Evolutionary conservation across 2,329 filamentous ascomycete genomes (phyloP).

Genomic region (Penicillium sp.): DNA sequence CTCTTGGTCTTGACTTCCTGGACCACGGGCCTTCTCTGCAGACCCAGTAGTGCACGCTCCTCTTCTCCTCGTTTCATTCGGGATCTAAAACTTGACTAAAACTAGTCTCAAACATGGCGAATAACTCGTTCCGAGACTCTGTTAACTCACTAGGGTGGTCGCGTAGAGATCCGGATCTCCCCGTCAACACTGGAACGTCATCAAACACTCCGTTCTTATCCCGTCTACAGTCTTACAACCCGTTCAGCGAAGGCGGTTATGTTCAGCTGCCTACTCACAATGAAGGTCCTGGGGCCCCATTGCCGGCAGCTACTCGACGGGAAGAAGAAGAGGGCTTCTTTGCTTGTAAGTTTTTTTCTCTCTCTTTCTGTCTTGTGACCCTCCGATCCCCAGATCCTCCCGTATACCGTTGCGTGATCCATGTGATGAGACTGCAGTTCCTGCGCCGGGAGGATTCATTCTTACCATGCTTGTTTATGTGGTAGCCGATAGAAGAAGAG

Average conservation of each 20-base stretch:
- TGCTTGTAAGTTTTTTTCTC: constrained; percentile 70
- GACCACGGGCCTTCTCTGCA: constrained; percentile 23
- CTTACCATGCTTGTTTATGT: constrained; percentile 19
- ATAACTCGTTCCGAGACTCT: constrained; percentile 81
- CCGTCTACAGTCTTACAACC: constrained; percentile 80
- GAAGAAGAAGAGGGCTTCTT: constrained; percentile 97
- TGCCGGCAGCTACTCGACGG: constrained; percentile 78
- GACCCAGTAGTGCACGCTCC: constrained; percentile 21
- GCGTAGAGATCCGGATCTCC: constrained; percentile 73
- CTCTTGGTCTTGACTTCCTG: constrained; percentile 21
- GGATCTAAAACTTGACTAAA: constrained; percentile 10
- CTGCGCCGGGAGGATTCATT: constrained; percentile 35
- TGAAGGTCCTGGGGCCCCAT: constrained; percentile 76
- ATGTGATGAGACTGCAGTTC: constrained; percentile 41
- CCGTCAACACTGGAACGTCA: constrained; percentile 62
- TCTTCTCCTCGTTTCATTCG: constrained; percentile 15
- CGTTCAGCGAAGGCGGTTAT: constrained; percentile 79
- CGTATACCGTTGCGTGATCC: constrained; percentile 21
- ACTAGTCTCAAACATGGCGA: constrained; percentile 27
- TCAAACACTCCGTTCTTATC: constrained; percentile 73
- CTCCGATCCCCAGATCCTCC: constrained; percentile 9
- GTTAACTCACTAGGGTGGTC: constrained; percentile 96
- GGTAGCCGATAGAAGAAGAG: constrained; percentile 20
- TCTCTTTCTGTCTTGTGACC: constrained; percentile 27
- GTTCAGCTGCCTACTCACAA: constrained; percentile 78